Percentiles rank a stretch among this genome's conserved stretches.
Evolutionary conservation across 2,329 filamentous ascomycete genomes (phyloP).

Genomic region (Neobulgaria alba): DNA sequence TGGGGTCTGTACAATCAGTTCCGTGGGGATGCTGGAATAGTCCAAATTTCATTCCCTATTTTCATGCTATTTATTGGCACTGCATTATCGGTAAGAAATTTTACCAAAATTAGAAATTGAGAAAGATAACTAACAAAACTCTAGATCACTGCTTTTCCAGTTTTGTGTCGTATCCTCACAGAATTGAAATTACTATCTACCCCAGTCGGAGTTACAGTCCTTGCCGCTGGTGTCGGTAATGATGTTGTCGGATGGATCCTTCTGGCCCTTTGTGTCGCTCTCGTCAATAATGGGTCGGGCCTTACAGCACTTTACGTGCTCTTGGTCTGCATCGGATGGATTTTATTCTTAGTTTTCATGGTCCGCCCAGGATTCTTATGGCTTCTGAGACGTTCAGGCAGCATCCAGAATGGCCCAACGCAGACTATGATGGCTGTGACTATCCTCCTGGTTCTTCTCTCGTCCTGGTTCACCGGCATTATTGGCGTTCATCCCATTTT

Average conservation of each 20-base stretch:
- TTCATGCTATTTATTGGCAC: slow-evolving; percentile 81
- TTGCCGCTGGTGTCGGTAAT: slow-evolving; percentile 87
- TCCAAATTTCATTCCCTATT: slow-evolving; percentile 51
- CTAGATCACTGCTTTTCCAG: slow-evolving; percentile 77
- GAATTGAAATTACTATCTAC: slow-evolving; percentile 81
- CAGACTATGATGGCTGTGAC: slow-evolving; percentile 80
- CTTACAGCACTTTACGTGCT: slow-evolving; percentile 80
- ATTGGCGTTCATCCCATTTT: slow-evolving; percentile 95
- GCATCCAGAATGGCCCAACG: slow-evolving; percentile 78
- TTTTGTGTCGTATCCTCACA: slow-evolving; percentile 86
- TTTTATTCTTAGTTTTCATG: slow-evolving; percentile 63
- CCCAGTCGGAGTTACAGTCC: slow-evolving; percentile 76
- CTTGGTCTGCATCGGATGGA: slow-evolving; percentile 65
- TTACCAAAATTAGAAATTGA: not conserved
- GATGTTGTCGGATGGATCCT: slow-evolving; percentile 89
- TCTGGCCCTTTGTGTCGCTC: slow-evolving; percentile 82
- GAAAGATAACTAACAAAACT: slow-evolving; percentile 2
- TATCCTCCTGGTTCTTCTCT: slow-evolving; percentile 66
- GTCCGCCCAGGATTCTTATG: slow-evolving; percentile 69
- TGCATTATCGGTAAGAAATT: slow-evolving; percentile 54
- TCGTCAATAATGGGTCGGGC: slow-evolving; percentile 81
- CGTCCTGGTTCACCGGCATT: slow-evolving; percentile 79
- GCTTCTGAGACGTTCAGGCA: slow-evolving; percentile 64
- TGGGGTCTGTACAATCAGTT: slow-evolving; percentile 76
- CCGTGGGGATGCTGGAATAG: slow-evolving; percentile 35